These are phyloP conservation scores for Brassica incana DNA, from an alignment of 345 rosid species.

Conservation along the genomic window DNA sequence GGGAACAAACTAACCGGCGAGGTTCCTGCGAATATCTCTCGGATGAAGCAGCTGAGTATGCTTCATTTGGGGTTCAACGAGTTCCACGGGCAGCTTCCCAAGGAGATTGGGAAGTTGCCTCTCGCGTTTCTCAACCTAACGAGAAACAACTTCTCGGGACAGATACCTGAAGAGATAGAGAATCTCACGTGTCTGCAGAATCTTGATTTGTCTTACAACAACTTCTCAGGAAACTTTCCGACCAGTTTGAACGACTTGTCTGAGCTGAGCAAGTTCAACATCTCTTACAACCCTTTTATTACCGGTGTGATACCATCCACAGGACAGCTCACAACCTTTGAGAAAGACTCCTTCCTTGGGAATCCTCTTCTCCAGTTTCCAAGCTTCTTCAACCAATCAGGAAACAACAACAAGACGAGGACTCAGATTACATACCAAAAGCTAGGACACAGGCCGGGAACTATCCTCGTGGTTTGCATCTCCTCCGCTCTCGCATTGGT, in stretches of 20 bases:
- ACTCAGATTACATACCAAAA: neutral
- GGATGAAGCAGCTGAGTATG: slow-evolving; percentile 64
- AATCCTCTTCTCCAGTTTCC: slow-evolving; percentile 65
- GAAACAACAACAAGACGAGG: neutral
- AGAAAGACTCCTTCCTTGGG: slow-evolving; percentile 70
- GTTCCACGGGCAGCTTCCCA: slow-evolving; percentile 59
- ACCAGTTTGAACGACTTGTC: slow-evolving; percentile 55
- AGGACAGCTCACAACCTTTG: slow-evolving; percentile 80
- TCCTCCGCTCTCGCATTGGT: slow-evolving; percentile 44
- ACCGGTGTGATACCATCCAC: slow-evolving; percentile 67
- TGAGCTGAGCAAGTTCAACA: slow-evolving; percentile 76
- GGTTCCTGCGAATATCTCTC: slow-evolving; percentile 62
- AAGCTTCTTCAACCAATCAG: slow-evolving; percentile 45
- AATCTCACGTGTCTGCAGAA: slow-evolving; percentile 62
- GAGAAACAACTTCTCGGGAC: slow-evolving; percentile 57
- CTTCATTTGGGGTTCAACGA: slow-evolving; percentile 69
- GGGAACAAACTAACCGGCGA: slow-evolving; percentile 70
- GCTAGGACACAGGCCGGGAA: slow-evolving; percentile 33
- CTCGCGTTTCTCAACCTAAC: slow-evolving; percentile 77
- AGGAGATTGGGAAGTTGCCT: slow-evolving; percentile 56
- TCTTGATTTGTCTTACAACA: slow-evolving; percentile 82
- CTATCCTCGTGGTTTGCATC: slow-evolving; percentile 39
- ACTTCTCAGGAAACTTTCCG: slow-evolving; percentile 79
- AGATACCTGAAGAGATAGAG: slow-evolving; percentile 69
- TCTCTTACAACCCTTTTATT: slow-evolving; percentile 75